Evolutionary conservation across 75 land plant species (phyloP).

Genomic region (Isoetes taiwanensis): DNA sequence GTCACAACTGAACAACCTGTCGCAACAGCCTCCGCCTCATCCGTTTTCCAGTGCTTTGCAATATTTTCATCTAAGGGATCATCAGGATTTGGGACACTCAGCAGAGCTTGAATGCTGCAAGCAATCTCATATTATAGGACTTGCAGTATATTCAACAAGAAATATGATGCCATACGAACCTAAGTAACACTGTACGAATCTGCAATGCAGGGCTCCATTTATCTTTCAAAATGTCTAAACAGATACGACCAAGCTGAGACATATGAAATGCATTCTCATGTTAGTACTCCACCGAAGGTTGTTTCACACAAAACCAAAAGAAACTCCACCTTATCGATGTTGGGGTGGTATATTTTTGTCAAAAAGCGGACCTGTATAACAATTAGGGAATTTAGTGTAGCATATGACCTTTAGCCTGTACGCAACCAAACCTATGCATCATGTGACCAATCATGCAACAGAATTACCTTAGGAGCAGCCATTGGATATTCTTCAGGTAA

Average conservation of each 20-base stretch:
- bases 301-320: too few relatives aligned
- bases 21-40: conserved; percentile 88
- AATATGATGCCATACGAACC: conserved; percentile 22
- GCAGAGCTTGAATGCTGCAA: conserved; percentile 76
- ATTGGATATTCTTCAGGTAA: conserved; percentile 97
- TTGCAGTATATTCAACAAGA: not conserved
- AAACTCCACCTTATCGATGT: conserved; percentile 74
- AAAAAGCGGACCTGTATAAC: conserved; percentile 91
- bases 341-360: conserved; percentile 92
- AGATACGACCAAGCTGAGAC: conserved; percentile 79
- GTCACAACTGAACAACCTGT: conserved; percentile 39
- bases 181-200: conserved; percentile 79
- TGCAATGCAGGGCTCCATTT: conserved; percentile 97
- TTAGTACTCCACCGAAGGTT: too few relatives aligned
- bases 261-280: not conserved
- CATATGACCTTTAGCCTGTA: not conserved
- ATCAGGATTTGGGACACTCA: conserved; percentile 95
- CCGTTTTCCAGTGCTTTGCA: conserved; percentile 88
- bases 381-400: too few relatives aligned
- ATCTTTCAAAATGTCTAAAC: conserved; percentile 94
- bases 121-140: not conserved
- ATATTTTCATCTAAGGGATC: conserved; percentile 94
- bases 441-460: not conserved
- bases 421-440: not conserved
- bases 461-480: conserved; percentile 90